Evolutionary conservation across 345 rosid species (phyloP).

Genomic region (Eucalyptus tenuipes): DNA sequence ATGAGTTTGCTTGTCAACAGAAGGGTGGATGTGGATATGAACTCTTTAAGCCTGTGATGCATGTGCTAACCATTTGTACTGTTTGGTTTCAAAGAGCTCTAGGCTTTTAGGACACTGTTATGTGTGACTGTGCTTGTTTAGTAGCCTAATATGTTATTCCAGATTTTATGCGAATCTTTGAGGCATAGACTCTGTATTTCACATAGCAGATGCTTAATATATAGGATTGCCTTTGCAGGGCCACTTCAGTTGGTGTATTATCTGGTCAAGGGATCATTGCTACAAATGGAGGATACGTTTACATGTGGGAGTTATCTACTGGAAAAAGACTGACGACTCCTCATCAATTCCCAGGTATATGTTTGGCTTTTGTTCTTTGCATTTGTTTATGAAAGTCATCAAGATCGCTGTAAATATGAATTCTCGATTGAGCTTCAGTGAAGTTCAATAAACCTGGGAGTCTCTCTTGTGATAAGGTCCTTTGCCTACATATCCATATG

Average conservation of each 20-base stretch:
- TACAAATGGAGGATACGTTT: conserved; percentile 60
- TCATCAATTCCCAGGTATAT: conserved; percentile 67
- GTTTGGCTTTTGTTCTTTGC: neutral
- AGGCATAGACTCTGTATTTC: neutral
- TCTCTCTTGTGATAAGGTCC: neutral
- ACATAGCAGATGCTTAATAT: neutral
- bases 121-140: neutral
- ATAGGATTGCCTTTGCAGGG: conserved; percentile 30
- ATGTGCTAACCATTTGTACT: neutral
- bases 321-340: conserved; percentile 51
- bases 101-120: neutral
- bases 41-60: neutral
- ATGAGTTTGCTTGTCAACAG: neutral
- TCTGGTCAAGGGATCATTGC: conserved; percentile 63
- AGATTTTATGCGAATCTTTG: neutral
- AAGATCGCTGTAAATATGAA: neutral
- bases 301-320: conserved; percentile 58
- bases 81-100: neutral
- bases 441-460: neutral
- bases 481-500: neutral
- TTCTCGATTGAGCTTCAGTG: neutral
- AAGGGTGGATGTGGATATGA: neutral
- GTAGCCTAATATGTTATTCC: neutral
- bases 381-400: neutral
- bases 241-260: conserved; percentile 29